These are phyloP conservation scores for Hansfordia pulvinata DNA, from an alignment of 2,329 filamentous ascomycete species.

Conservation along the genomic window DNA sequence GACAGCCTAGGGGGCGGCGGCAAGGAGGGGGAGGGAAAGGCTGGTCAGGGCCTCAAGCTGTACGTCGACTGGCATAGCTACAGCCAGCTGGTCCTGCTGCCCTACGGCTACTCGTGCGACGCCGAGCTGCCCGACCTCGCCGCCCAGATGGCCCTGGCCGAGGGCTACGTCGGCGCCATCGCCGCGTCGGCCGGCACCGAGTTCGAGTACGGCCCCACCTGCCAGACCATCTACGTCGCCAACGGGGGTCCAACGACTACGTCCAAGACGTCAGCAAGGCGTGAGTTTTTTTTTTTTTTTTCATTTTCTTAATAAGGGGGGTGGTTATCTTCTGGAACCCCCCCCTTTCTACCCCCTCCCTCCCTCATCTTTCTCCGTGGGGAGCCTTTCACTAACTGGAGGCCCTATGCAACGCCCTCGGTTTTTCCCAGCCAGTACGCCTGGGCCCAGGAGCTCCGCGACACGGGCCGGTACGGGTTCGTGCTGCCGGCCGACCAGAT, in stretches of 20 bases:
- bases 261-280: slow-evolving; percentile 11
- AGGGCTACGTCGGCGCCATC: slow-evolving; percentile 14
- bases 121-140: slow-evolving; percentile 25
- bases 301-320: no score
- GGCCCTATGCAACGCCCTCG: slow-evolving; percentile 14
- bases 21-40: slow-evolving; percentile 17
- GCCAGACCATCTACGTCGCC: slow-evolving; percentile 21
- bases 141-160: slow-evolving; percentile 26
- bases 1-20: no score
- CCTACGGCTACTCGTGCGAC: slow-evolving; percentile 41
- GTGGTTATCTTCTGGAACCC: no score
- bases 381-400: slow-evolving; percentile 4
- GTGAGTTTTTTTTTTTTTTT: no score
- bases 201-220: slow-evolving; percentile 23
- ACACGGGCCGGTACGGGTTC: slow-evolving; percentile 11
- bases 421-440: no score
- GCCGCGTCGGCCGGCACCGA: slow-evolving; percentile 17
- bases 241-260: slow-evolving; percentile 18
- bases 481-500: slow-evolving; percentile 13
- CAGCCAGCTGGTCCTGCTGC: slow-evolving; percentile 37
- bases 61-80: slow-evolving; percentile 50
- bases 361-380: not conserved
- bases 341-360: no score
- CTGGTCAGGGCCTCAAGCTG: slow-evolving; percentile 30
- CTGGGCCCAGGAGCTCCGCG: slow-evolving; percentile 13